Base-by-base conservation (phyloP, 2,329 filamentous ascomycete genomes). In the Sclerotinia glacialis region DNA sequence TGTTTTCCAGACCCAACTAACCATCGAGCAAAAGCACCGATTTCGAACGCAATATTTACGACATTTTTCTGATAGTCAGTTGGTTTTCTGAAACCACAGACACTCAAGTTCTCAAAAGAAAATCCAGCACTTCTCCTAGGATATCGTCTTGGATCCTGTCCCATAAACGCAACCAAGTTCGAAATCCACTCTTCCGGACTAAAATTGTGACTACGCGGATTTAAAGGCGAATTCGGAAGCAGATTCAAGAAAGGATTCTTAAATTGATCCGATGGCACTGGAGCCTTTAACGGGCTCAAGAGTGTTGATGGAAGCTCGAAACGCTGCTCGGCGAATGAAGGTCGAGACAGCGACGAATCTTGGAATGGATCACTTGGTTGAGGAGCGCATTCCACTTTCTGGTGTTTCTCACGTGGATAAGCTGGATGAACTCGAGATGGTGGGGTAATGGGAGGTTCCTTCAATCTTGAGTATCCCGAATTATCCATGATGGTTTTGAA, bases 61-160 rank as follows among this genome's bases (percentile, higher is more conserved):
- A 89, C 85, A 72, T 86, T 83, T 75, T 87, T 88, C 75, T 91
- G 89, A 76, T 88, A 91, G 75, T 91, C 89, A 0, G 88, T 90
- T 0, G 85, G 80, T 50, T 83, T 83, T 54, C 88, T 88, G 72
- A 83, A 91, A 50, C 89, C 88, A 73, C 87, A 86, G 6, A 90
- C 86, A 68, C 85, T 90, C 66, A 92, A 79, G 73, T 90, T 83
- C 76, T 85, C 83, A 78, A 89, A 91, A 61, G 83, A 81, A 54
- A 92, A 81, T 56, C 89, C 89, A 0, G 85, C 83, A 18, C 84
- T 85, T 72, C 88, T 83, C 52, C 46, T 53, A 58, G 50, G 60
- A 53, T 64, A 72, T 58, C 65, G 68, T 31, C 67, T 78, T 23
- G 86, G 86, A 64, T 83, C 37, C 80, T 80, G 47, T 83, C 80